Conservation (phyloP, 2,329 filamentous ascomycete species). For the Xylariaceae sp. region DNA sequence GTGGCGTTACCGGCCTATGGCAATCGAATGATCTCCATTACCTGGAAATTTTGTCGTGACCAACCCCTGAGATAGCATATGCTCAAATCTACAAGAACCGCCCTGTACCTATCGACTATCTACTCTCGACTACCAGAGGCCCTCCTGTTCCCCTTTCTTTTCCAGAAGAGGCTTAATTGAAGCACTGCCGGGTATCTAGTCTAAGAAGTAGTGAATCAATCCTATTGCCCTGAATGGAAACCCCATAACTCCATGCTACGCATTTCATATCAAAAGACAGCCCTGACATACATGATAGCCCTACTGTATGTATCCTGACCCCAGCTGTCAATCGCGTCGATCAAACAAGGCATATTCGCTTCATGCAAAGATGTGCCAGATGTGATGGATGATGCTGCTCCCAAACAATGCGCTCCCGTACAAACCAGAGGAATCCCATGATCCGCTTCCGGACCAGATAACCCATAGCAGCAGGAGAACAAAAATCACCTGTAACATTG, state of each 20-base stretch:
- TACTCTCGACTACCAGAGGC: too few species aligned
- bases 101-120: too few species aligned
- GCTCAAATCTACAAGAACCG: too few species aligned
- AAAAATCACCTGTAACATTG: conserved; percentile 22
- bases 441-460: conserved; percentile 23
- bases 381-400: conserved; percentile 27
- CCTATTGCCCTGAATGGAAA: background rate
- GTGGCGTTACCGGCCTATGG: too few species aligned
- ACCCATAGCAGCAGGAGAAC: conserved; percentile 26
- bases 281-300: background rate
- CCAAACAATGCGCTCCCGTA: conserved; percentile 28
- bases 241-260: background rate
- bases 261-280: background rate
- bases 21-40: too few species aligned
- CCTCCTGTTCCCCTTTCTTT: too few species aligned
- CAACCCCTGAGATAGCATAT: too few species aligned
- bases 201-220: background rate
- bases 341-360: too few species aligned
- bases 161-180: too few species aligned
- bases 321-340: too few species aligned
- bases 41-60: too few species aligned
- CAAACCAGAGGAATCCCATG: conserved; percentile 16
- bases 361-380: conserved; percentile 28
- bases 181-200: background rate
- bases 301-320: too few species aligned